These are phyloP conservation scores for Neoboletus brunneissimus DNA, from an alignment of 768 basidiomycete genomes.

Conservation along the genomic window DNA sequence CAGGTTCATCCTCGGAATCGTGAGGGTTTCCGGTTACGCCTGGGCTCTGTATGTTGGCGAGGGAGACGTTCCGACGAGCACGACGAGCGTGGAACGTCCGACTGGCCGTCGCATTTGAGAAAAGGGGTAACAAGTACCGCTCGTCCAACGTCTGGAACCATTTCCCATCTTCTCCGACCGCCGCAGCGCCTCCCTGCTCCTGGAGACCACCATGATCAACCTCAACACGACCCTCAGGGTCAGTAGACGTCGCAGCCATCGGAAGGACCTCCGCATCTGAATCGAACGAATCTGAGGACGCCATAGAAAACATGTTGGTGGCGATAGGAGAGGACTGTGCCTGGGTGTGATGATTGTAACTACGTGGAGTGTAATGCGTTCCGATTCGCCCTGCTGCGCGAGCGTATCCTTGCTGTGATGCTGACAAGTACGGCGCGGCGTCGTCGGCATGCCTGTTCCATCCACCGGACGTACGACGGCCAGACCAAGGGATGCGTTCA, in stretches of 20 bases:
- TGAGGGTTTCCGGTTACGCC: conserved; percentile 33
- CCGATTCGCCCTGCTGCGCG: conserved; percentile 48
- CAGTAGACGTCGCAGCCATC: conserved; percentile 53
- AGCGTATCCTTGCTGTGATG: conserved; percentile 24
- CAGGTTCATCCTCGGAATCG: conserved; percentile 40
- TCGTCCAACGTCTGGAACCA: conserved; percentile 98
- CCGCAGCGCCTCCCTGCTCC: conserved; percentile 4
- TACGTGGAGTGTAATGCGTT: conserved; percentile 50
- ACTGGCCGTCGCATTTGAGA: conserved; percentile 88
- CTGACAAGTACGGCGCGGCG: conserved; percentile 36
- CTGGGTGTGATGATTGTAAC: conserved; percentile 63
- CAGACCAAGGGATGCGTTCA: conserved; percentile 36
- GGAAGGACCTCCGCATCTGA: conserved; percentile 80
- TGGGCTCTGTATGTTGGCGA: conserved; percentile 17
- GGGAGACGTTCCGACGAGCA: conserved; percentile 48
- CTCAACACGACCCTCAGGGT: conserved; percentile 17
- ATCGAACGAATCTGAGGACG: conserved; percentile 74
- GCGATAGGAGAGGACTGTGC: conserved; percentile 18
- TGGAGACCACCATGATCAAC: not conserved
- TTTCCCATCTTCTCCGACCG: conserved; percentile 68
- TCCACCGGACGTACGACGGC: conserved; percentile 34
- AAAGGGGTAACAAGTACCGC: conserved; percentile 87
- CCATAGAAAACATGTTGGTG: conserved; percentile 55
- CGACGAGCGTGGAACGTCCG: conserved; percentile 80
- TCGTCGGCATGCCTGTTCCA: conserved; percentile 47